These are phyloP conservation scores for Xylariaceae sp. DNA, from an alignment of 2,329 filamentous ascomycete species.

Conservation along the genomic window DNA sequence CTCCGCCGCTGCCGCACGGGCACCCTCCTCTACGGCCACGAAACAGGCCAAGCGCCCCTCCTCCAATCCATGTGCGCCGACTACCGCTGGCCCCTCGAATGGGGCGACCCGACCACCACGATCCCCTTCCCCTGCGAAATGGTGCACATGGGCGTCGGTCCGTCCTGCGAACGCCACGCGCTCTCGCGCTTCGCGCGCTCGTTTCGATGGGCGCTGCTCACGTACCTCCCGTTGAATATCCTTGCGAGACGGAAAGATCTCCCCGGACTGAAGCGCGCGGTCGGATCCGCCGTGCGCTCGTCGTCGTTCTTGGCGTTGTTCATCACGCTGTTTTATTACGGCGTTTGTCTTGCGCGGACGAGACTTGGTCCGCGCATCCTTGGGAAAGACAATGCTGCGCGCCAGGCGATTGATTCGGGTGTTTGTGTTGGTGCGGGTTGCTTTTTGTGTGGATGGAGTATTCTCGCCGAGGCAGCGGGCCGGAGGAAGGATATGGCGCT, in stretches of 20 bases:
- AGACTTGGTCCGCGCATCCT: conserved; percentile 66
- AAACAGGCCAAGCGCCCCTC: conserved; percentile 64
- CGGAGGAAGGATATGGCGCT: conserved; percentile 70
- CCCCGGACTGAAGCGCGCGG: conserved; percentile 42
- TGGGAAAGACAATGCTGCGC: conserved; percentile 42
- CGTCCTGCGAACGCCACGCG: conserved; percentile 70
- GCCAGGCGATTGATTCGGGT: conserved; percentile 54
- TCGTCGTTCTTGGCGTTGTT: conserved; percentile 74
- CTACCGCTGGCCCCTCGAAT: conserved; percentile 60
- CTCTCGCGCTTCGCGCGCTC: conserved; percentile 60
- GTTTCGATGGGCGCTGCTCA: conserved; percentile 69
- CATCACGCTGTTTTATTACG: conserved; percentile 77
- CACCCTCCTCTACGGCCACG: conserved; percentile 64
- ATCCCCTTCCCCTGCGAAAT: conserved; percentile 76
- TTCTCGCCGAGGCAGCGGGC: conserved; percentile 62
- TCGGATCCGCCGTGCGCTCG: conserved; percentile 60
- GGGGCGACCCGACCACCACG: conserved; percentile 65
- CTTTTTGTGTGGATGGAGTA: conserved; percentile 73
- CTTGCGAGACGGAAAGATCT: conserved; percentile 46
- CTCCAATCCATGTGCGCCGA: conserved; percentile 68
- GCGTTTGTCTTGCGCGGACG: conserved; percentile 71
- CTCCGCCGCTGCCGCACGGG: conserved; percentile 61
- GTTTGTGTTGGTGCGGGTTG: conserved; percentile 69
- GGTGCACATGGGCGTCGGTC: conserved; percentile 73
- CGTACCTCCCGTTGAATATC: conserved; percentile 71